These are phyloP conservation scores for Peronospora tabacina DNA, from an alignment of 352 stramenopile species.

Conservation along the genomic window DNA sequence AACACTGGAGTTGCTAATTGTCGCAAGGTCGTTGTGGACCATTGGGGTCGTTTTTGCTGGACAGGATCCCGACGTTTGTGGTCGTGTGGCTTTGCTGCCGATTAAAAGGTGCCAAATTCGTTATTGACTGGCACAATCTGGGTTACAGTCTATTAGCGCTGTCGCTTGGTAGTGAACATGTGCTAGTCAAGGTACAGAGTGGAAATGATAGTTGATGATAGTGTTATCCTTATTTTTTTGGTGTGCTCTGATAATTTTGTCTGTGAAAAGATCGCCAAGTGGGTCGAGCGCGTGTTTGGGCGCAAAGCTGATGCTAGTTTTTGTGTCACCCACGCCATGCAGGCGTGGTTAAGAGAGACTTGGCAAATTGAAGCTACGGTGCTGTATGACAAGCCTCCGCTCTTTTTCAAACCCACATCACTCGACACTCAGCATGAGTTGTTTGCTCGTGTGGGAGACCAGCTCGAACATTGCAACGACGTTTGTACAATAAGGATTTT, in stretches of 20 bases:
- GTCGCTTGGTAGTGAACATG: slow-evolving; percentile 49
- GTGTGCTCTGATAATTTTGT: not conserved
- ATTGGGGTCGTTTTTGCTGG: slow-evolving; percentile 7
- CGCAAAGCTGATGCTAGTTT: slow-evolving; percentile 91
- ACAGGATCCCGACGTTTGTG: slow-evolving; percentile 91
- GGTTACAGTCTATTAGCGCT: slow-evolving; percentile 95
- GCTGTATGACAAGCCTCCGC: slow-evolving; percentile 93
- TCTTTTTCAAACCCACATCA: slow-evolving; percentile 87
- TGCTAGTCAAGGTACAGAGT: slow-evolving; percentile 55
- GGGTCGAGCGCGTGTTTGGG: slow-evolving; percentile 86
- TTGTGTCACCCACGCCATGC: slow-evolving; percentile 95
- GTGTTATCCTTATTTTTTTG: not conserved
- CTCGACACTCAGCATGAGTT: slow-evolving; percentile 87
- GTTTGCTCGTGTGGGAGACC: slow-evolving; percentile 68
- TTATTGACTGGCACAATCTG: slow-evolving; percentile 99
- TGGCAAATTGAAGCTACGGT: slow-evolving; percentile 86
- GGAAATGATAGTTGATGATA: not conserved
- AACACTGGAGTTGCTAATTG: not conserved
- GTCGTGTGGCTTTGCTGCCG: slow-evolving; percentile 53
- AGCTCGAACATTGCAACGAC: slow-evolving; percentile 67
- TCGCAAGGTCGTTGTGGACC: not conserved
- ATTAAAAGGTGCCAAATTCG: slow-evolving; percentile 83
- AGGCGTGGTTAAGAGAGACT: slow-evolving; percentile 86
- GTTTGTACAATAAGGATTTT: slow-evolving; percentile 26
- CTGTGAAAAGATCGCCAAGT: slow-evolving; percentile 52